A percentile compares a stretch with the other conserved stretches of the same genome.
Conservation (phyloP, 1,284 basidiomycete species). For the Polyporus tsugae region DNA sequence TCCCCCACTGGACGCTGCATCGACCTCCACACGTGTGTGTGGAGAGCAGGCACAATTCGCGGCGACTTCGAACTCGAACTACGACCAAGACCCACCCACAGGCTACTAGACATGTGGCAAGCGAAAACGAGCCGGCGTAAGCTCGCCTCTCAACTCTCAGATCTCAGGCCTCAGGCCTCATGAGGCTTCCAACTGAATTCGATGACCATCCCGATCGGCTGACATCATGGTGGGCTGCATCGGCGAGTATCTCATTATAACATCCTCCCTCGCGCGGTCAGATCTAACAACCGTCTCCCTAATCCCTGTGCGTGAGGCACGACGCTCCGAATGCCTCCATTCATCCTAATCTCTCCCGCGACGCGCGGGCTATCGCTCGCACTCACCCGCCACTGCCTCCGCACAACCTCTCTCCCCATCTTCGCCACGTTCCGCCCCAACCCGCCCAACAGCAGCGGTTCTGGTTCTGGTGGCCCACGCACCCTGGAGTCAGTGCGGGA, state of each 20-base stretch:
- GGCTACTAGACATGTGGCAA: neutral
- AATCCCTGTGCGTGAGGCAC: neutral
- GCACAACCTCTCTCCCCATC: conserved; percentile 58
- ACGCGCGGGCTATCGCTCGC: conserved; percentile 64
- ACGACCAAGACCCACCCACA: neutral
- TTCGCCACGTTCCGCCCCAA: conserved; percentile 61
- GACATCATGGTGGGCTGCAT: neutral
- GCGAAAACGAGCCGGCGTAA: neutral
- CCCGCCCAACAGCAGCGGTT: neutral
- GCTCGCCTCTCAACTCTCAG: neutral
- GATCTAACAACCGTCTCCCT: neutral
- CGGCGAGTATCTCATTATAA: neutral
- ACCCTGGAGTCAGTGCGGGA: conserved; percentile 46
- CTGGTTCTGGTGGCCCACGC: conserved; percentile 21
- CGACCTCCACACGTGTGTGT: neutral
- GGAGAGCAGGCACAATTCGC: too few species aligned
- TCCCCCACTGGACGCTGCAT: neutral
- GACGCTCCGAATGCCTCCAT: conserved; percentile 40
- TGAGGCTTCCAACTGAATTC: neutral
- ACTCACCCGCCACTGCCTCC: conserved; percentile 61
- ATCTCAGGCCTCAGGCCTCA: too few species aligned
- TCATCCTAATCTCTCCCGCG: conserved; percentile 55
- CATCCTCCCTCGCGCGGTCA: neutral
- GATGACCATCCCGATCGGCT: neutral
- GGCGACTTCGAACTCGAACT: too few species aligned